Conservation (phyloP, 2,329 filamentous ascomycete genomes). For the Fusarium udum region DNA sequence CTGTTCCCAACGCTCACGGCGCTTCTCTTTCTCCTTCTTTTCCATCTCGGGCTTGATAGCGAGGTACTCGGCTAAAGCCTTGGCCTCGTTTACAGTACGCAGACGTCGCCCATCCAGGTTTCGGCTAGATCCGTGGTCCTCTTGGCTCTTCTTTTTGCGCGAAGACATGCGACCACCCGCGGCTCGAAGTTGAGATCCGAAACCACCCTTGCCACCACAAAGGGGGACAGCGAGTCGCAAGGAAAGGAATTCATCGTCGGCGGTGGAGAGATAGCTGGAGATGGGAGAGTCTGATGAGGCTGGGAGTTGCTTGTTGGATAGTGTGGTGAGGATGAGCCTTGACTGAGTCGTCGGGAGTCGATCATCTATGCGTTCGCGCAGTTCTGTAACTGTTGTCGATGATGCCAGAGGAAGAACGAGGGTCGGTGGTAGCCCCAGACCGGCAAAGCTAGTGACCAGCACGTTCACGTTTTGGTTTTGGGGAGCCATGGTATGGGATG, state of each 20-base stretch:
- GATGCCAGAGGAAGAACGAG: slow-evolving; percentile 77
- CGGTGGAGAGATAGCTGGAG: slow-evolving; percentile 66
- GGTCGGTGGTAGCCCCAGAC: slow-evolving; percentile 83
- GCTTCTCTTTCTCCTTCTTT: slow-evolving; percentile 87
- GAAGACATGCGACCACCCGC: slow-evolving; percentile 98
- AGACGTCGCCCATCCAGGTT: slow-evolving; percentile 92
- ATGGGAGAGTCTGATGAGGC: slow-evolving; percentile 64
- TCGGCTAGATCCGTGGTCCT: slow-evolving; percentile 88
- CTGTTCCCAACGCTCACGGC: slow-evolving; percentile 85
- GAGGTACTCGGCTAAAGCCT: slow-evolving; percentile 92
- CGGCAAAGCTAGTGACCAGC: slow-evolving; percentile 84
- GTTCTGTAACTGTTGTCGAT: slow-evolving; percentile 71
- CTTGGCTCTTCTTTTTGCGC: slow-evolving; percentile 85
- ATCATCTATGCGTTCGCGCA: slow-evolving; percentile 70
- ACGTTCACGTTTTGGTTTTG: slow-evolving; percentile 74
- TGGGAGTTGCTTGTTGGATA: slow-evolving; percentile 76
- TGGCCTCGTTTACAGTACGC: slow-evolving; percentile 93
- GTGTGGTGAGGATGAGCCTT: slow-evolving; percentile 82
- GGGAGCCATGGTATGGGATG: slow-evolving; percentile 58
- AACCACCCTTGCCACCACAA: slow-evolving; percentile 95
- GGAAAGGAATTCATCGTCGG: slow-evolving; percentile 76
- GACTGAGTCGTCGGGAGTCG: slow-evolving; percentile 67
- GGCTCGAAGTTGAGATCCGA: slow-evolving; percentile 95
- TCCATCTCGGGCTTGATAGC: slow-evolving; percentile 98
- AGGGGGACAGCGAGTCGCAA: slow-evolving; percentile 82